phyloP scores from a whole-genome alignment of 2,329 filamentous ascomycete genomes.

The Aspergillus persii region DNA sequence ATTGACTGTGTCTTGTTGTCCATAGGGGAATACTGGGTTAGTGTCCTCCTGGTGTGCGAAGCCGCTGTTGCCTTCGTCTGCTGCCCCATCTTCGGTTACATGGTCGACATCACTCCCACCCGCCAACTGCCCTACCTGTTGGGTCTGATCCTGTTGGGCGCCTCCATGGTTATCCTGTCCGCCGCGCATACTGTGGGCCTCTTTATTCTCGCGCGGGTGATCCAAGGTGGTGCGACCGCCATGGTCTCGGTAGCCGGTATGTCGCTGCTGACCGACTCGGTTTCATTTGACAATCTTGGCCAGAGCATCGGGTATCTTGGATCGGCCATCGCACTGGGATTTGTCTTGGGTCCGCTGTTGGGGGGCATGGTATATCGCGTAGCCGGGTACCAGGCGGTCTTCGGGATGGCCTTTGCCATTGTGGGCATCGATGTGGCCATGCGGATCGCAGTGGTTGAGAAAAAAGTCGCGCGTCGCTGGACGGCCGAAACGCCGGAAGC shows the following conservation, averaged over 20 bases:
- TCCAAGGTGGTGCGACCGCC: conserved; percentile 58
- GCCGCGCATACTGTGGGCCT: conserved; percentile 49
- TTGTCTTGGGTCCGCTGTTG: conserved; percentile 56
- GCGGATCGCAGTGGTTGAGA: conserved; percentile 62
- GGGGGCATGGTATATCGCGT: conserved; percentile 61
- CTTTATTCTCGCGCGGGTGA: conserved; percentile 52
- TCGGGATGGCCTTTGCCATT: conserved; percentile 55
- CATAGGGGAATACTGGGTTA: conserved; percentile 30
- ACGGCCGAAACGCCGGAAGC: not conserved
- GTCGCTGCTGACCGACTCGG: conserved; percentile 59
- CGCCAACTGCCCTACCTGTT: conserved; percentile 58
- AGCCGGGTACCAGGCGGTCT: conserved; percentile 58
- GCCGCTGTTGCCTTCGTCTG: conserved; percentile 25
- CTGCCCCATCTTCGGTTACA: conserved; percentile 29
- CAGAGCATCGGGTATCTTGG: conserved; percentile 59
- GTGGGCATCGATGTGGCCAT: conserved; percentile 59
- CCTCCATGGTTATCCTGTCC: conserved; percentile 56
- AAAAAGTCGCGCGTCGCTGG: conserved; percentile 51
- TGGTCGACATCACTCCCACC: conserved; percentile 32
- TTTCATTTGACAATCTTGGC: conserved; percentile 56
- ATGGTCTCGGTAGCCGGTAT: conserved; percentile 61
- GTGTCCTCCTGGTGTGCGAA: conserved; percentile 30
- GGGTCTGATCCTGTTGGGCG: conserved; percentile 53
- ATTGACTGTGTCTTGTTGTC: not conserved
- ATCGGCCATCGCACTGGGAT: conserved; percentile 58